Conservation (phyloP, 345 rosid genomes). For the Trapa bicornis region DNA sequence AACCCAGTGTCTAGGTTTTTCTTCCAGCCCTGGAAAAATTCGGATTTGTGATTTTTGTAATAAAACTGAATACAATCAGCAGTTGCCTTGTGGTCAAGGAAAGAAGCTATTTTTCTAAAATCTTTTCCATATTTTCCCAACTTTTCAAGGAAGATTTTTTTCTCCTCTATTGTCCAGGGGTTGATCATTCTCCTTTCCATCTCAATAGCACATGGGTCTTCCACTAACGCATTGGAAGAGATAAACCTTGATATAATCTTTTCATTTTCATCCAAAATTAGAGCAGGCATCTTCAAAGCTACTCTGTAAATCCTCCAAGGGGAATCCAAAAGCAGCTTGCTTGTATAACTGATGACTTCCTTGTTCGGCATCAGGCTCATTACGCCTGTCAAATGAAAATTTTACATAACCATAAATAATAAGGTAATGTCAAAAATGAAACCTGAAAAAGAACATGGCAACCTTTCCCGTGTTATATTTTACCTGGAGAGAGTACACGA, state of each 20-base stretch:
- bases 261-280: constrained; percentile 71
- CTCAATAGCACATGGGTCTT: constrained; percentile 84
- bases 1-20: constrained; percentile 39
- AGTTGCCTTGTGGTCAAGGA: constrained; percentile 73
- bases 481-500: constrained; percentile 58
- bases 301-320: constrained; percentile 42
- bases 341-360: constrained; percentile 34
- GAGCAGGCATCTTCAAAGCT: constrained; percentile 69
- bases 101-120: constrained; percentile 72
- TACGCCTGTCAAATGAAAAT: constrained; percentile 24
- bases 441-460: neutral
- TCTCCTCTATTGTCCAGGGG: constrained; percentile 83
- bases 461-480: constrained; percentile 1
- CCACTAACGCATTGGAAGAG: constrained; percentile 69
- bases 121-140: constrained; percentile 68
- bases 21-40: constrained; percentile 67
- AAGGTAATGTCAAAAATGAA: neutral
- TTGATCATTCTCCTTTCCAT: constrained; percentile 78
- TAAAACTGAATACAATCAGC: constrained; percentile 96
- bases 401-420: neutral
- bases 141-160: constrained; percentile 58
- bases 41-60: constrained; percentile 96
- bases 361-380: constrained; percentile 31
- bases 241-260: constrained; percentile 47
- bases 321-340: constrained; percentile 45